phyloP scores from a whole-genome alignment of 331 rosid genomes.

The Prunus yedoensis region DNA sequence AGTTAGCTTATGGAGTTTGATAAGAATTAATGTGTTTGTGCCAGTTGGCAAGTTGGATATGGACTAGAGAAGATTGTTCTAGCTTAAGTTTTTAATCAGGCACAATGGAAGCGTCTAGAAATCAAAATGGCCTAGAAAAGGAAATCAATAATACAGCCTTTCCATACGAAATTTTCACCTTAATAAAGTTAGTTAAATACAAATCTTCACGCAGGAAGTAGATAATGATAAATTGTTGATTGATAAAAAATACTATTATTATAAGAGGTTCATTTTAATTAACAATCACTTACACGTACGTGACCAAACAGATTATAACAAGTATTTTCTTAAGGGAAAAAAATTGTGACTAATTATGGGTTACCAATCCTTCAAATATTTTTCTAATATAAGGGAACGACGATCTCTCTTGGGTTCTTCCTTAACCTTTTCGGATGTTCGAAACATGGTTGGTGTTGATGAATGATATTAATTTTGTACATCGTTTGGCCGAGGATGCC shows the following conservation, averaged over 20 bases:
- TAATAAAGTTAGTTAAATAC: not conserved
- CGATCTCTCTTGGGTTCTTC: no score
- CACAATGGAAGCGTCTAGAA: conserved; percentile 13
- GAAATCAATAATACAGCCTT: not conserved
- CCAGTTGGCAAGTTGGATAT: not conserved
- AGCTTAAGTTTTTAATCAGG: not conserved
- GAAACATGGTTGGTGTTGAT: no score
- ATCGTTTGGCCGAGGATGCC: no score
- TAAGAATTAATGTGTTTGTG: not conserved
- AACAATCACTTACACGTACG: not conserved
- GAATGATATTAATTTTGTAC: no score
- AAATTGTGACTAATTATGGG: no score
- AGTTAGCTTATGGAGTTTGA: not conserved
- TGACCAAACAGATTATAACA: not conserved
- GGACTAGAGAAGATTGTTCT: not conserved
- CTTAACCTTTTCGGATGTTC: no score
- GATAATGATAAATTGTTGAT: not conserved
- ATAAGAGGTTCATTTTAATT: no score
- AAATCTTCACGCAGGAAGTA: not conserved
- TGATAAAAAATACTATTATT: not conserved
- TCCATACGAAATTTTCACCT: not conserved
- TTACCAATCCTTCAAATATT: no score
- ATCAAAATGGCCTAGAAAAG: not conserved
- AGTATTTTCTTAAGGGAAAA: not conserved
- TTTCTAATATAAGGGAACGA: no score